Base-by-base conservation (phyloP, 1,284 basidiomycete species). In the Rhodotorula sp. region DNA sequence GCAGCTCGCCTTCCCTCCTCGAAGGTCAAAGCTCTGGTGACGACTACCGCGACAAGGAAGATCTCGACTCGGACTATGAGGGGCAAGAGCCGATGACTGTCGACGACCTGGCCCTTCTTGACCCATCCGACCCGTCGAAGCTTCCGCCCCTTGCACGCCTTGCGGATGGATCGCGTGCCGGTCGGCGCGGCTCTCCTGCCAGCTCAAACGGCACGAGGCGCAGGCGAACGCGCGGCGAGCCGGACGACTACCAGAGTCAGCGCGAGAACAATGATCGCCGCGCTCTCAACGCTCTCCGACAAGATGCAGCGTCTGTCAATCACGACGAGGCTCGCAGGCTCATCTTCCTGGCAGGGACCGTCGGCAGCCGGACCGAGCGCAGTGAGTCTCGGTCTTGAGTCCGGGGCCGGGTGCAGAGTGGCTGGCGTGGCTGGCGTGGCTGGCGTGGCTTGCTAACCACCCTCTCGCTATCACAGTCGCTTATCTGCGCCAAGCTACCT, bases 51-150 rank as follows among this genome's bases (percentile, higher is more conserved):
- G 60, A 48, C n/a, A 51, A 53, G 12, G 67, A 72, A 24, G 64
- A 62, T 33, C n/a, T 64, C 49, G 64, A 64, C 5, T 54, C 55
- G 22, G 68, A 70, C 44, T 65, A 66, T 57, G 62, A 68, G 30
- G 24, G 7, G 6, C 20, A 22, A 20, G 53, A 48, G n/a, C 24
- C 51, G 51, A 60, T 67, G 62, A 45, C 64, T 7, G 53, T 48
- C 58, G 57, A 68, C 51, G 49, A 66, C 8, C 33, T 49, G 14
- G 44, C 45, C 0, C 64, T 22, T 15, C 37, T 37, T 29, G 22
- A 14, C 17, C 1, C 45, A 7, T 4, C 26, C 53, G 51, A 22
- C 30, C 33, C 26, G 22, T 24, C 22, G 24, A 48, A 62, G 7
- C 55, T 55, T 4, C 66, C 55, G 2, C 60, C 66, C 12, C 46